Conservation (phyloP, 2,329 filamentous ascomycete genomes). For the Diplodia seriata region DNA sequence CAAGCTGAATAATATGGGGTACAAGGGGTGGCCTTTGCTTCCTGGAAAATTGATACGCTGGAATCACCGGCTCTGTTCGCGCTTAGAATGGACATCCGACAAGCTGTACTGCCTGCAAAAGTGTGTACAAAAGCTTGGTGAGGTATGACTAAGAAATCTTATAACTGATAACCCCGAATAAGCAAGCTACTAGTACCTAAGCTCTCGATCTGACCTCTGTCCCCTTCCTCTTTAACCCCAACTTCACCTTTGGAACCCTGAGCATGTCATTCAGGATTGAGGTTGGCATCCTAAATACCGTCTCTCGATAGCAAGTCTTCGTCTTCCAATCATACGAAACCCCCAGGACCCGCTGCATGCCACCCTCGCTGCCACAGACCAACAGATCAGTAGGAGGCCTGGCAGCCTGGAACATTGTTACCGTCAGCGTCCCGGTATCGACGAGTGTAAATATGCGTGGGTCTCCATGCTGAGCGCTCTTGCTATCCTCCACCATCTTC, state of each 20-base stretch:
- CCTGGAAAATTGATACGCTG: too few species aligned
- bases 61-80: too few species aligned
- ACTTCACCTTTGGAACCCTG: constrained; percentile 44
- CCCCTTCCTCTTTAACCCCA: constrained; percentile 38
- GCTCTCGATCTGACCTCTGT: too few species aligned
- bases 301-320: constrained; percentile 52
- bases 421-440: constrained; percentile 53
- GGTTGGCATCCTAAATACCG: constrained; percentile 54
- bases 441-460: constrained; percentile 47
- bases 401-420: constrained; percentile 50
- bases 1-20: too few species aligned
- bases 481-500: constrained; percentile 39
- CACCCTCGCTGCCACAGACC: constrained; percentile 53
- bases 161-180: too few species aligned
- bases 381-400: constrained; percentile 53
- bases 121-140: too few species aligned
- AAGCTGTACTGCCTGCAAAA: too few species aligned
- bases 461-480: neutral
- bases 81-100: too few species aligned
- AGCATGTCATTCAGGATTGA: constrained; percentile 47
- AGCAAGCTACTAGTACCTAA: too few species aligned
- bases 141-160: too few species aligned
- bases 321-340: constrained; percentile 56
- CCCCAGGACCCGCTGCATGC: constrained; percentile 55
- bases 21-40: too few species aligned